These are phyloP conservation scores for Apiotrichum siamense DNA, from an alignment of 1,284 basidiomycete genomes.

Conservation along the genomic window DNA sequence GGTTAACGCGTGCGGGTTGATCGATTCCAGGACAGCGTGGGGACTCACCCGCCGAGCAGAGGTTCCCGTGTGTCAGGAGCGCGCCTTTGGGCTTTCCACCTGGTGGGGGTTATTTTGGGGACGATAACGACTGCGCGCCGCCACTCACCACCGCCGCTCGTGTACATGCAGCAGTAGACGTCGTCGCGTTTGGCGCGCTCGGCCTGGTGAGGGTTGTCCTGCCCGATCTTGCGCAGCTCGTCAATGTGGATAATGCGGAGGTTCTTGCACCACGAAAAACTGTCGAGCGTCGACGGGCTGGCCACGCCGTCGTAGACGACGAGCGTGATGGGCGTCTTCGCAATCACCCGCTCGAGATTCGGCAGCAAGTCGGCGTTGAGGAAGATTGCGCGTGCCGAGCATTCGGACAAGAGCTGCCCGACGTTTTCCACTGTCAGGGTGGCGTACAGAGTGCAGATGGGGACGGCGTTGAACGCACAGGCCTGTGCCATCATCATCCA, in stretches of 20 bases:
- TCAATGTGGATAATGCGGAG: constrained; percentile 61
- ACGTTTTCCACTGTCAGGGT: constrained; percentile 84
- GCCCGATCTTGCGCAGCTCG: constrained; percentile 63
- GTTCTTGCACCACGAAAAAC: constrained; percentile 51
- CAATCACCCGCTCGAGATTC: constrained; percentile 61
- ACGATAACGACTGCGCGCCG: background rate
- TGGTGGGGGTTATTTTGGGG: constrained; percentile 23
- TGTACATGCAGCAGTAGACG: constrained; percentile 90
- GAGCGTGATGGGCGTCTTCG: constrained; percentile 65
- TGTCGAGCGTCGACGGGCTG: constrained; percentile 55
- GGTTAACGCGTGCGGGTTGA: background rate
- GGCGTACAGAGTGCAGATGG: constrained; percentile 93
- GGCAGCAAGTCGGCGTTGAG: constrained; percentile 85
- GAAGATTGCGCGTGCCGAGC: constrained; percentile 61
- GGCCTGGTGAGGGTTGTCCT: constrained; percentile 52
- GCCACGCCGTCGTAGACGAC: constrained; percentile 82
- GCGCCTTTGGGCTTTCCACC: constrained; percentile 91
- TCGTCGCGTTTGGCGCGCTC: constrained; percentile 59
- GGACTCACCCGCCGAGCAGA: constrained; percentile 60
- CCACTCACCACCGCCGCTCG: constrained; percentile 57
- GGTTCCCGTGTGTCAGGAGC: constrained; percentile 75
- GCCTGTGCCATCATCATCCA: constrained; percentile 88
- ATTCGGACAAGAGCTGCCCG: constrained; percentile 83
- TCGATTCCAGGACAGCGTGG: no score
- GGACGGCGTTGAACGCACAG: constrained; percentile 65